Evolutionary conservation across 148 eudicot species (phyloP).

Genomic region (Chenopodium quinoa): DNA sequence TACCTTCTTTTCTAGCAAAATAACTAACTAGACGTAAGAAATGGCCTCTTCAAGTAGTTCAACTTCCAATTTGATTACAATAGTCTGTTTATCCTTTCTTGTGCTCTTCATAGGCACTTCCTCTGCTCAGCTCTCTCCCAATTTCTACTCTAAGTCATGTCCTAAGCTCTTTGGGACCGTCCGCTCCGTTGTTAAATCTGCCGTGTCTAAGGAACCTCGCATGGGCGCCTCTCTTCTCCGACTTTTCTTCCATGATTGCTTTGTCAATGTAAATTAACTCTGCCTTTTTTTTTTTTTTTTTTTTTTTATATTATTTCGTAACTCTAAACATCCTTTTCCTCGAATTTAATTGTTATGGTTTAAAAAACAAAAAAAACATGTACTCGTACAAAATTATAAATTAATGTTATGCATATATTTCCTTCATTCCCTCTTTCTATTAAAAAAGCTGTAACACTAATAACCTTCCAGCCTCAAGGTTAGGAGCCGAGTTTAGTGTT

Average conservation of each 20-base stretch:
- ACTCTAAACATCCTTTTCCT: no score
- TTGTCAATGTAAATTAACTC: slow-evolving; percentile 31
- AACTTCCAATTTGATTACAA: neutral
- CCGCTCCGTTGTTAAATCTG: slow-evolving; percentile 22
- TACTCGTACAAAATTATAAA: no score
- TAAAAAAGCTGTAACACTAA: no score
- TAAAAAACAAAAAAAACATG: no score
- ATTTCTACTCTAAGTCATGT: slow-evolving; percentile 23
- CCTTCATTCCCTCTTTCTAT: no score
- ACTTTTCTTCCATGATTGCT: slow-evolving; percentile 47
- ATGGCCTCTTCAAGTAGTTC: slow-evolving; percentile 15
- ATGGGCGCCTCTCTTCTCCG: slow-evolving; percentile 53
- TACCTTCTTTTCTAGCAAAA: neutral
- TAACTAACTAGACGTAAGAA: neutral
- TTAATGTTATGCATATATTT: no score
- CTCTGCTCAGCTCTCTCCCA: slow-evolving; percentile 19
- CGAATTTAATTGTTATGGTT: no score
- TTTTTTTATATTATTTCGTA: no score
- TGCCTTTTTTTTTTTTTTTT: neutral
- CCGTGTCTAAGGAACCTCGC: slow-evolving; percentile 39
- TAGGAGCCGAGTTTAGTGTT: no score
- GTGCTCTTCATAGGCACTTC: slow-evolving; percentile 2
- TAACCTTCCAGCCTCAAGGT: no score
- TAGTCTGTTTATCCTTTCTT: slow-evolving; percentile 1
- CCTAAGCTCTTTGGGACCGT: slow-evolving; percentile 19